Percentiles rank a stretch among this genome's conserved stretches.
Conservation (phyloP, 495 filamentous ascomycete genomes). For the Sphaerosporella brunnea region DNA sequence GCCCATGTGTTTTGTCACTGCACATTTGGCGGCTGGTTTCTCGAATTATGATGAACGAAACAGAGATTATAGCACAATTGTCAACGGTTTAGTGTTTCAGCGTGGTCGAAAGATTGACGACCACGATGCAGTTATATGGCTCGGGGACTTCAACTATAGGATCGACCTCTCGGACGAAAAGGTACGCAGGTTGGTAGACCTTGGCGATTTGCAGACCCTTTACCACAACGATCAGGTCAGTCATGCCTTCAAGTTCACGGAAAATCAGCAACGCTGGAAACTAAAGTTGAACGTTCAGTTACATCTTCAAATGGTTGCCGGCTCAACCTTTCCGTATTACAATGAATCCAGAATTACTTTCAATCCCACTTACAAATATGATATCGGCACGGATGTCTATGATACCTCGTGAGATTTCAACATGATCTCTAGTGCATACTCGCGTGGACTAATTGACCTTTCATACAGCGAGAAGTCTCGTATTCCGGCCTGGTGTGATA, state of each 20-base stretch:
- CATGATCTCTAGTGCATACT: no score
- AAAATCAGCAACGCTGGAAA: neutral
- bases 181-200: conserved; percentile 53
- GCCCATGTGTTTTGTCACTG: conserved; percentile 85
- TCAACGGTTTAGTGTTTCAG: conserved; percentile 73
- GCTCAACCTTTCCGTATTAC: conserved; percentile 74
- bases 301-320: conserved; percentile 90
- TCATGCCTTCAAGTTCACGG: no score
- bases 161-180: conserved; percentile 71
- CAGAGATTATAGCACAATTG: conserved; percentile 78
- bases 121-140: conserved; percentile 90
- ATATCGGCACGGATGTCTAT: conserved; percentile 69
- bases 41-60: conserved; percentile 95
- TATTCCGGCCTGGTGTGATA: conserved; percentile 95
- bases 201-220: conserved; percentile 53
- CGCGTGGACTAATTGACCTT: neutral
- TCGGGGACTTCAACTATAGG: conserved; percentile 97
- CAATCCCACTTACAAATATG: conserved; percentile 87
- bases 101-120: conserved; percentile 75
- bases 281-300: conserved; percentile 35
- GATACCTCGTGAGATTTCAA: conserved; percentile 89
- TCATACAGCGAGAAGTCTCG: conserved; percentile 60
- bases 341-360: conserved; percentile 74
- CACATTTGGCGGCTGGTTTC: conserved; percentile 91
- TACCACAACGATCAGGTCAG: conserved; percentile 84